These are phyloP conservation scores for Kuraishia cidri DNA, from an alignment of 805 yeast species.

Conservation along the genomic window DNA sequence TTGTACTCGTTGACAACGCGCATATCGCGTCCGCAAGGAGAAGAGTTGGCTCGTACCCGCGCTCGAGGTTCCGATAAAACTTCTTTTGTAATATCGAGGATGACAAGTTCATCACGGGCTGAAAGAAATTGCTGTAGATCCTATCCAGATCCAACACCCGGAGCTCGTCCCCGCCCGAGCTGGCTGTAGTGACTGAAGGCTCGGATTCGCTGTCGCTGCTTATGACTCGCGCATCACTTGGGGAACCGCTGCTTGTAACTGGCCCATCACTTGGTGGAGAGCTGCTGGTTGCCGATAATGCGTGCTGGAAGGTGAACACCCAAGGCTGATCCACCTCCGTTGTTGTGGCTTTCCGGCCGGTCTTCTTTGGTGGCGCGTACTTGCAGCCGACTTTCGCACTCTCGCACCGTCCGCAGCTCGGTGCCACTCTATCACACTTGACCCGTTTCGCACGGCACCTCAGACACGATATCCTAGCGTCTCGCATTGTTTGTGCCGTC, in stretches of 20 bases:
- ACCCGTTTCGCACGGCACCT: conserved; percentile 19
- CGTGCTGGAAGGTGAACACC: too few relatives aligned
- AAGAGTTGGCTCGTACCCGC: not conserved
- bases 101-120: not conserved
- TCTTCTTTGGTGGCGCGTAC: conserved; percentile 17
- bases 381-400: conserved; percentile 11
- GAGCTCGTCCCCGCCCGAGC: too few relatives aligned
- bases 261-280: too few relatives aligned
- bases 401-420: conserved; percentile 16
- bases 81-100: not conserved
- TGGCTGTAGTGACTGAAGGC: too few relatives aligned
- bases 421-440: conserved; percentile 18
- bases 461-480: too few relatives aligned
- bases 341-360: conserved; percentile 25
- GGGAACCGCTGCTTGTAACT: too few relatives aligned
- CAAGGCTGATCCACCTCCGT: too few relatives aligned
- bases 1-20: not conserved
- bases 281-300: too few relatives aligned
- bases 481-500: too few relatives aligned
- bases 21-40: not conserved
- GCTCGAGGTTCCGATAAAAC: not conserved
- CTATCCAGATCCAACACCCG: too few relatives aligned
- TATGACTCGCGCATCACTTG: too few relatives aligned
- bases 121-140: not conserved
- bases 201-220: too few relatives aligned